Evolutionary conservation across 2,329 filamentous ascomycete genomes (phyloP), one percentile per base, ranked within the genome.

Genomic region (Kalmusia sp.): DNA sequence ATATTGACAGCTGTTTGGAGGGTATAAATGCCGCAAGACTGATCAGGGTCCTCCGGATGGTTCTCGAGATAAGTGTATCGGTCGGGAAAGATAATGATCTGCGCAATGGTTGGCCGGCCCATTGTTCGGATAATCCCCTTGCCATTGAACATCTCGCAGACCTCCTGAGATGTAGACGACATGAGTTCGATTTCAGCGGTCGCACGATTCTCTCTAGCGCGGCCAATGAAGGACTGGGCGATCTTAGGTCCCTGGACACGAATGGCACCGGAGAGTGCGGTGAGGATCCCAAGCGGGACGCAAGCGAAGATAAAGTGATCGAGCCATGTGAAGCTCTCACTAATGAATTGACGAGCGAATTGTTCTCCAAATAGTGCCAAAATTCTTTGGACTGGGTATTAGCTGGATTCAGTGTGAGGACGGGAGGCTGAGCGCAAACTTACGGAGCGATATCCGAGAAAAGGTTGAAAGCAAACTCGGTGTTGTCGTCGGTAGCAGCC

Each of bases 151-250:
- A 67, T 9, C 49, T 70, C 67, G 37, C 67, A 69, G 1, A 72
- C 68, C 25, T 71, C 64, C 15, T 47, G 52, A 38, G 58, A 70
- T 0, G 65, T 71, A 0, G 68, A 69, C 1, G 67, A 69, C 62
- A 71, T 69, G 8, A 67, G 51, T 30, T 71, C 64, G 7, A 64
- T 46, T 31, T 71, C 69, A 2, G 65, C 68, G 15, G 27, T 21
- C 2, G 56, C 52, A 7, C 49, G 52, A 38, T 27, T 58, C 27
- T 58, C 55, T 17, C 55, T 24, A 15, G 52, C 55, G 14, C 52
- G 34, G 17, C 54, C 54, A 21, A 57, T 49, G 24, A 57, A 47
- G 3, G 54, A 39, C 7, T 39, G 40, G 2, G 53, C 28, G 44
- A 56, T 58, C 3, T 28, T 35, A 1, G 57, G 63, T 1, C 65